These are phyloP conservation scores for Metschnikowia orientalis DNA, from an alignment of 805 yeast species.

Conservation along the genomic window DNA sequence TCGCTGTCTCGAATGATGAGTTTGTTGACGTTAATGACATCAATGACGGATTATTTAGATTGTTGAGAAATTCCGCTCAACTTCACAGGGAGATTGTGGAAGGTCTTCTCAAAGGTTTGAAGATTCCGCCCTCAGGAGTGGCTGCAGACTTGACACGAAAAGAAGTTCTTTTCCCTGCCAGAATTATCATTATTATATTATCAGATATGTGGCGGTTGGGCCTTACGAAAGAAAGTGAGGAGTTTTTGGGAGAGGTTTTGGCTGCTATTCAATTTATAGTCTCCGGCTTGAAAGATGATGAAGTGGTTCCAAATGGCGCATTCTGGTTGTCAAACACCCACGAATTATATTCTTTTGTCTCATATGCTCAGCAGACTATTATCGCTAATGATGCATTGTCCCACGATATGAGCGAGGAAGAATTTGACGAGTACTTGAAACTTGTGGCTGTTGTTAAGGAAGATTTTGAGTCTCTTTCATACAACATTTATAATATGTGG, in stretches of 20 bases:
- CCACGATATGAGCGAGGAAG: constrained; percentile 83
- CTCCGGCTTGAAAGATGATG: constrained; percentile 74
- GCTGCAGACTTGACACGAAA: constrained; percentile 79
- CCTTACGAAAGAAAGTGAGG: constrained; percentile 85
- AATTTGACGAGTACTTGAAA: constrained; percentile 83
- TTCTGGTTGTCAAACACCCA: constrained; percentile 97
- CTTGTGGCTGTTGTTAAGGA: constrained; percentile 88
- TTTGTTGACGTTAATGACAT: constrained; percentile 59
- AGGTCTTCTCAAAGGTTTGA: constrained; percentile 78
- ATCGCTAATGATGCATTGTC: constrained; percentile 75
- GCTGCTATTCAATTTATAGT: constrained; percentile 84
- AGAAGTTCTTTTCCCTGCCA: constrained; percentile 93
- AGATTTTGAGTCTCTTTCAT: constrained; percentile 89
- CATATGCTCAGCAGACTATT: constrained; percentile 90
- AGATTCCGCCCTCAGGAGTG: constrained; percentile 80
- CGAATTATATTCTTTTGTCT: constrained; percentile 89
- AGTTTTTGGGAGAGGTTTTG: constrained; percentile 82
- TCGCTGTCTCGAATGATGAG: constrained; percentile 53
- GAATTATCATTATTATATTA: constrained; percentile 84
- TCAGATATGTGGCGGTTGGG: constrained; percentile 99
- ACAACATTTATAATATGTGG: constrained; percentile 95
- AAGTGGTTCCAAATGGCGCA: constrained; percentile 86
- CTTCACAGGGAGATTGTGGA: constrained; percentile 81
- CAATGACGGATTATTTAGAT: constrained; percentile 67
- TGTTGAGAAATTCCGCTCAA: constrained; percentile 64